These are phyloP conservation scores for Malus hybrid DNA, from an alignment of 331 rosid species.

Conservation along the genomic window DNA sequence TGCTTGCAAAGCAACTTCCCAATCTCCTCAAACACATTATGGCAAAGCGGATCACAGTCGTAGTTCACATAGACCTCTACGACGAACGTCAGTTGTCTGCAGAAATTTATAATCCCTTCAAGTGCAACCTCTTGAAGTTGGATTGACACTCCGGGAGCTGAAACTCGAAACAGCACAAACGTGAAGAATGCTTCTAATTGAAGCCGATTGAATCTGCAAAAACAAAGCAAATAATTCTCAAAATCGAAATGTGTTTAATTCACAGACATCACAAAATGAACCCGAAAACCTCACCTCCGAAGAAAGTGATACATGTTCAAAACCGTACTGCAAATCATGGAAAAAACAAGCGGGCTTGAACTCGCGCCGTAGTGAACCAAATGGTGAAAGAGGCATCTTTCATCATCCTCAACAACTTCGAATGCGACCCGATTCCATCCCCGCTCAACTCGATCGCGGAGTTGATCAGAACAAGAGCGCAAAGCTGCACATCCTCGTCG, in stretches of 20 bases:
- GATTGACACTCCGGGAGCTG: conserved; percentile 38
- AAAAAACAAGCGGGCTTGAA: conserved; percentile 68
- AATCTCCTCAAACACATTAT: conserved; percentile 61
- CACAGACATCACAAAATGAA: neutral
- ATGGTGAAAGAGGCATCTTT: conserved; percentile 86
- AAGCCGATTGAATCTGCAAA: conserved; percentile 54
- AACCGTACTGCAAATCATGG: conserved; percentile 93
- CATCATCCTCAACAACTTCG: conserved; percentile 78
- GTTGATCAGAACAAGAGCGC: conserved; percentile 67
- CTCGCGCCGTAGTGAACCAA: conserved; percentile 70
- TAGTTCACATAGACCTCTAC: conserved; percentile 57
- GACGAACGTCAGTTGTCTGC: conserved; percentile 70
- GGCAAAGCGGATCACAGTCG: conserved; percentile 69
- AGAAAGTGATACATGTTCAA: conserved; percentile 78
- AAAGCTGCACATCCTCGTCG: conserved; percentile 81
- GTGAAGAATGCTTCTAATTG: conserved; percentile 79
- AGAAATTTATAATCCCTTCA: conserved; percentile 80
- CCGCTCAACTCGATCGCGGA: conserved; percentile 76
- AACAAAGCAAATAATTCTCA: neutral
- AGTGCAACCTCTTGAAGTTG: conserved; percentile 86
- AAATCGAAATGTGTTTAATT: neutral
- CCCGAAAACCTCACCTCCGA: conserved; percentile 42
- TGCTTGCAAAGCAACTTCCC: conserved; percentile 86
- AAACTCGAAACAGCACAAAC: conserved; percentile 46
- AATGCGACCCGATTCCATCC: conserved; percentile 61